Percentiles rank a stretch among this genome's conserved stretches.
Conservation (phyloP, 2,329 filamentous ascomycete species). For the Calonectria pteridis region DNA sequence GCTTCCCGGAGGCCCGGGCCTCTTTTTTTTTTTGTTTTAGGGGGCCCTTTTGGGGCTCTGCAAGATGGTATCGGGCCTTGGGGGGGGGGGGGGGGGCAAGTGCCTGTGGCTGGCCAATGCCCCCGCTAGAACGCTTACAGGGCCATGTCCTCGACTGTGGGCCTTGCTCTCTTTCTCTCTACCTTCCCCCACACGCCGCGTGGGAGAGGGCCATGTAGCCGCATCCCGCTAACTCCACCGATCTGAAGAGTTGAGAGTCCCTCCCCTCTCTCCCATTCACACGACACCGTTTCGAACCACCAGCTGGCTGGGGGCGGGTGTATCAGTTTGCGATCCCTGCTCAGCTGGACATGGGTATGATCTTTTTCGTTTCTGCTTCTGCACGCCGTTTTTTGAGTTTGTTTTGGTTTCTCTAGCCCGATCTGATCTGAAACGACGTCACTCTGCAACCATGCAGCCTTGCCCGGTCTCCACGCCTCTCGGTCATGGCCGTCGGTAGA, state of each 20-base stretch:
- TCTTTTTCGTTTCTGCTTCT: neutral
- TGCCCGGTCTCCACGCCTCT: constrained; percentile 6
- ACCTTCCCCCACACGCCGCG: constrained; percentile 13
- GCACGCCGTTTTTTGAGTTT: constrained; percentile 7
- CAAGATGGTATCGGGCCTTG: constrained; percentile 1
- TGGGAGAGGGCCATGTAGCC: constrained; percentile 9
- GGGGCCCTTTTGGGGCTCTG: constrained; percentile 4
- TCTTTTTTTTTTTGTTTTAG: neutral
- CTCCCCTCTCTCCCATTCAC: neutral
- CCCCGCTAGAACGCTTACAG: neutral
- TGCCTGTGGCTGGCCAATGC: constrained; percentile 7
- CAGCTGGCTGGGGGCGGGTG: neutral
- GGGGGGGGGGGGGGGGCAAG: constrained; percentile 2
- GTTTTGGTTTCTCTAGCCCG: neutral
- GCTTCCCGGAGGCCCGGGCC: constrained; percentile 8
- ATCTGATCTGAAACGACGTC: constrained; percentile 9
- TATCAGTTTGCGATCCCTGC: constrained; percentile 22
- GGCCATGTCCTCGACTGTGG: neutral
- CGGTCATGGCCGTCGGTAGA: constrained; percentile 19
- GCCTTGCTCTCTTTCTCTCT: neutral
- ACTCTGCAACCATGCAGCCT: neutral
- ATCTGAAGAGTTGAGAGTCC: neutral
- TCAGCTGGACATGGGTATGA: constrained; percentile 29
- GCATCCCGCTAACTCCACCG: constrained; percentile 16
- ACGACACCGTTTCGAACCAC: neutral